phyloP scores from a whole-genome alignment of 2,329 filamentous ascomycete species.

The Phyllosticta capitalensis region DNA sequence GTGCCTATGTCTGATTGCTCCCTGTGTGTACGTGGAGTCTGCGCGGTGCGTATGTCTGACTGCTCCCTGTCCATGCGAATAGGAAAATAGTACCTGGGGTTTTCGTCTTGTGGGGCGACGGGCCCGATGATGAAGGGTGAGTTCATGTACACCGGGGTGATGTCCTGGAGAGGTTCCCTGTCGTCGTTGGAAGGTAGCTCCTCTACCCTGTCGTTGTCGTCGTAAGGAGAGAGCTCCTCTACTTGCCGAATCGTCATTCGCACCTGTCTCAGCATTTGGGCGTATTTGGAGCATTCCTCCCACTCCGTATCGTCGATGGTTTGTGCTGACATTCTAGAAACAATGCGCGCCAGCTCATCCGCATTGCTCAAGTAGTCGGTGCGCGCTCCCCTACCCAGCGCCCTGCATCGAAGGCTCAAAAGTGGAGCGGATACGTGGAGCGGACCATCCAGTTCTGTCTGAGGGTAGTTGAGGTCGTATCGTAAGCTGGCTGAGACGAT shows the following conservation, averaged over 20 bases:
- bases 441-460: background rate
- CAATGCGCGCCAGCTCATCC: background rate
- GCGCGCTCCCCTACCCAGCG: background rate
- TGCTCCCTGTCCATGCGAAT: too few species aligned
- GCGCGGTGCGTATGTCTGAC: too few species aligned
- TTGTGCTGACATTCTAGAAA: background rate
- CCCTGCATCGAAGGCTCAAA: background rate
- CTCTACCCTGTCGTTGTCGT: too few species aligned
- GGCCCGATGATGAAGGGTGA: too few species aligned
- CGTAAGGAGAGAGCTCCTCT: background rate
- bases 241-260: background rate
- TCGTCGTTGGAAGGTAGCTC: too few species aligned
- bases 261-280: background rate
- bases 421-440: background rate
- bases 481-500: background rate
- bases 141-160: too few species aligned
- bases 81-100: too few species aligned
- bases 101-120: too few species aligned
- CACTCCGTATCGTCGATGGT: slow-evolving; percentile 4
- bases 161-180: too few species aligned
- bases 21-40: too few species aligned
- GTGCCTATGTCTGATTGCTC: too few species aligned
- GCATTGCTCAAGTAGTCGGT: background rate
- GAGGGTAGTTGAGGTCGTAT: background rate
- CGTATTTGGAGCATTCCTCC: background rate